Evolutionary conservation across 495 filamentous ascomycete species (phyloP).

Genomic region (Podospora sp.): DNA sequence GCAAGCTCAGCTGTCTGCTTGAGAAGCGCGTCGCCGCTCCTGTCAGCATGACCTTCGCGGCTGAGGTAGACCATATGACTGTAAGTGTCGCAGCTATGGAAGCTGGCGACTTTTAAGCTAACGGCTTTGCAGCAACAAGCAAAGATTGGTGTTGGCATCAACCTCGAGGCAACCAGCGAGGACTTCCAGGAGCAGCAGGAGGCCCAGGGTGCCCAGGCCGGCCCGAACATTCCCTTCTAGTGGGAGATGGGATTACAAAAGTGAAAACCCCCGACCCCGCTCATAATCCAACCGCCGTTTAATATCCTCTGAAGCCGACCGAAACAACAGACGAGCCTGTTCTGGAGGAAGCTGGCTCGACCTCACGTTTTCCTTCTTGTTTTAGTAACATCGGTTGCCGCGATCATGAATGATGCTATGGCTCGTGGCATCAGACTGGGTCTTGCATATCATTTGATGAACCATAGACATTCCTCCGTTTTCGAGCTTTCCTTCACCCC

Average conservation of each 20-base stretch:
- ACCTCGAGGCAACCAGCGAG: constrained; percentile 85
- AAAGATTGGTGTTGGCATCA: constrained; percentile 92
- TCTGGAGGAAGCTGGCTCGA: background rate
- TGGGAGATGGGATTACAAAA: background rate
- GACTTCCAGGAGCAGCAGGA: constrained; percentile 94
- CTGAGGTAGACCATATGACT: constrained; percentile 95
- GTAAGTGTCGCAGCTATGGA: constrained; percentile 55
- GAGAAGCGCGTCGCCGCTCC: constrained; percentile 94
- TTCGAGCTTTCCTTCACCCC: constrained; percentile 11
- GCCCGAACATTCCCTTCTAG: constrained; percentile 61
- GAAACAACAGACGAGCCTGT: constrained; percentile 14
- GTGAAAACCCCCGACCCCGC: constrained; percentile 25
- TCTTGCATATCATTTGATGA: constrained; percentile 18
- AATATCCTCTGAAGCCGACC: constrained; percentile 24
- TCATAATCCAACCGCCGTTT: constrained; percentile 29
- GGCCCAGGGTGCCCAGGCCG: constrained; percentile 46
- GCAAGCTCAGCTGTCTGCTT: constrained; percentile 86
- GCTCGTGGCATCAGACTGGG: constrained; percentile 19
- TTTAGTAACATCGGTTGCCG: constrained; percentile 19
- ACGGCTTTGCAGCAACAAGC: constrained; percentile 72
- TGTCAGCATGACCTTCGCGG: constrained; percentile 89
- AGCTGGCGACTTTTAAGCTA: constrained; percentile 20
- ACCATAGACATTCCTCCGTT: constrained; percentile 25
- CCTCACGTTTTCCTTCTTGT: constrained; percentile 15
- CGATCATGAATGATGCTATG: constrained; percentile 16